Conservation (phyloP, 1,284 basidiomycete species). For the Taiwanofungus camphoratus region DNA sequence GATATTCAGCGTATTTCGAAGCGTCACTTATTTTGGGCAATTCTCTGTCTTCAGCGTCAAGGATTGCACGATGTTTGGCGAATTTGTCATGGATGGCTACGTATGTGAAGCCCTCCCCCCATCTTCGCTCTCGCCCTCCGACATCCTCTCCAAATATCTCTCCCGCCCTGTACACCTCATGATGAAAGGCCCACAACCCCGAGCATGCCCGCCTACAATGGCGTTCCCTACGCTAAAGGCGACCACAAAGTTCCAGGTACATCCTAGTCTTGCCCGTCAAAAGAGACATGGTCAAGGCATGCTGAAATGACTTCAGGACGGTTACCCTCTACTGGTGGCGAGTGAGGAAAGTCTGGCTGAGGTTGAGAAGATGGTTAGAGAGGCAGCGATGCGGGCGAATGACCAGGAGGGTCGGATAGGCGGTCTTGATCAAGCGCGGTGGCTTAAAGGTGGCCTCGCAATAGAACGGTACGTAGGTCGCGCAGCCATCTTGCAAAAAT, state of each 20-base stretch:
- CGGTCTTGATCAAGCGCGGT: constrained; percentile 47
- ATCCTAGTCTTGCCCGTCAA: neutral
- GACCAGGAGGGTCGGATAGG: constrained; percentile 27
- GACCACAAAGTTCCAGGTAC: constrained; percentile 52
- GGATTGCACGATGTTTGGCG: constrained; percentile 46
- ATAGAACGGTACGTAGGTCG: constrained; percentile 50
- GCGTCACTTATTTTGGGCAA: neutral
- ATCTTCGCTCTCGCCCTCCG: constrained; percentile 36
- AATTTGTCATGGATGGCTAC: constrained; percentile 53
- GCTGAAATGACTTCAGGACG: no score
- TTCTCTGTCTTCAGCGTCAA: constrained; percentile 37
- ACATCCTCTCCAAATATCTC: constrained; percentile 54
- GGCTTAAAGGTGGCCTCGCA: constrained; percentile 46
- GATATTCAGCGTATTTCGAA: neutral
- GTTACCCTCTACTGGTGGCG: constrained; percentile 60
- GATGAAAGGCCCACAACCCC: constrained; percentile 57
- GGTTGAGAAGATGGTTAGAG: constrained; percentile 42
- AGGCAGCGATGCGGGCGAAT: constrained; percentile 13
- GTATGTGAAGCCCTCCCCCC: constrained; percentile 42
- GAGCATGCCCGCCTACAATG: constrained; percentile 43
- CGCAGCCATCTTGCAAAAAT: neutral
- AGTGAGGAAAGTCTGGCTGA: constrained; percentile 57
- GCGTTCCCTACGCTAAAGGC: constrained; percentile 53
- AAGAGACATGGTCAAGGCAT: no score
- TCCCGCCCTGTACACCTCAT: constrained; percentile 54